These are phyloP conservation scores for Juglanconis juglandina DNA, from an alignment of 2,329 filamentous ascomycete species.

Conservation along the genomic window DNA sequence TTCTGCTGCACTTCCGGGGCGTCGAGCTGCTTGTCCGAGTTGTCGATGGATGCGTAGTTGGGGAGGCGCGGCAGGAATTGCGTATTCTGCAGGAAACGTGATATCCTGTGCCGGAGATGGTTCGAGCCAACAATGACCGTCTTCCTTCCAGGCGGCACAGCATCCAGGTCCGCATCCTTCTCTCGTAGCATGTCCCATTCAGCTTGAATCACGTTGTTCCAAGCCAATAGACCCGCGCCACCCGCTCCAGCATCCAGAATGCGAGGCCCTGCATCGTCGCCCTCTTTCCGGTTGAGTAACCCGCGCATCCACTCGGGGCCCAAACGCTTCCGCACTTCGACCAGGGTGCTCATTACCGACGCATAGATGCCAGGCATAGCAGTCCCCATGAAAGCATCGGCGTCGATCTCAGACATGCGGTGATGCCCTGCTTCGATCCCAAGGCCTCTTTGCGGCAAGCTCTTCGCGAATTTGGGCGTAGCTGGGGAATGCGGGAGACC, in stretches of 20 bases:
- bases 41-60: slow-evolving; percentile 67
- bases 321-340: slow-evolving; percentile 70
- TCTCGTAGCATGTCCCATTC: slow-evolving; percentile 73
- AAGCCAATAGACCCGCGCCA: slow-evolving; percentile 70
- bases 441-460: slow-evolving; percentile 61
- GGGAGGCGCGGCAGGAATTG: slow-evolving; percentile 91
- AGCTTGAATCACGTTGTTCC: slow-evolving; percentile 72
- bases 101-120: slow-evolving; percentile 69
- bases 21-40: slow-evolving; percentile 57
- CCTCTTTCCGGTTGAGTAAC: slow-evolving; percentile 55
- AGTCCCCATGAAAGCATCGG: slow-evolving; percentile 67
- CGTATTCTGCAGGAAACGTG: slow-evolving; percentile 77
- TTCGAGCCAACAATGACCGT: slow-evolving; percentile 79
- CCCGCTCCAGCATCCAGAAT: slow-evolving; percentile 73
- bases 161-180: slow-evolving; percentile 37
- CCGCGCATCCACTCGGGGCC: slow-evolving; percentile 68
- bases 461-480: slow-evolving; percentile 58
- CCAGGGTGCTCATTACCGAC: slow-evolving; percentile 62
- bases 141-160: slow-evolving; percentile 63
- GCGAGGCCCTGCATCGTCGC: slow-evolving; percentile 48
- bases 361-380: slow-evolving; percentile 71
- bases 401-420: slow-evolving; percentile 71
- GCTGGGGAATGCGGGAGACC: slow-evolving; percentile 74
- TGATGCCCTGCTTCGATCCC: slow-evolving; percentile 60
- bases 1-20: slow-evolving; percentile 51